Conservation (phyloP, 208 protist species). For the Acanthamoeba lenticulata region DNA sequence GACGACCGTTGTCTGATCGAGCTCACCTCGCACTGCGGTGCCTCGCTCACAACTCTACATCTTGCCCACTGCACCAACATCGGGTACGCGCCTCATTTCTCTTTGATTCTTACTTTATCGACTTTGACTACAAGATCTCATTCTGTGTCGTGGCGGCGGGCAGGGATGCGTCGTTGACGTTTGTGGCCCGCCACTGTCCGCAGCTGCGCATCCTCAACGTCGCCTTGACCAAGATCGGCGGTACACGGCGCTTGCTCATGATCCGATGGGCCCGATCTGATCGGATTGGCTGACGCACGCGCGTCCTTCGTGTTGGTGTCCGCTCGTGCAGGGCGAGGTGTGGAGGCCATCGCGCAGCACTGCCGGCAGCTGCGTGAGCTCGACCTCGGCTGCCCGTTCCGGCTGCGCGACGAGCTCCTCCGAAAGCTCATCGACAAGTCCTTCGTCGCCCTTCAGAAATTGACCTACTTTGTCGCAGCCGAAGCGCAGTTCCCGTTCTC, state of each 20-base stretch:
- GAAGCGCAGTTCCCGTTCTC: conserved; percentile 40
- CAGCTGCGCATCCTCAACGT: conserved; percentile 51
- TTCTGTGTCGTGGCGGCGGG: background rate
- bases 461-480: conserved; percentile 7
- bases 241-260: background rate
- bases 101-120: background rate
- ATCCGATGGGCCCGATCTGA: background rate
- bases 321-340: background rate
- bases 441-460: conserved; percentile 31
- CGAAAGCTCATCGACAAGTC: conserved; percentile 62
- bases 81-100: background rate
- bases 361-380: conserved; percentile 38
- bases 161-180: conserved; percentile 30
- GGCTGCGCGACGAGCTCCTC: conserved; percentile 37
- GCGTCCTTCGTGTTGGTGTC: too few species aligned
- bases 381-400: conserved; percentile 20
- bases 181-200: conserved; percentile 1
- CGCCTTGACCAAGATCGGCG: conserved; percentile 53
- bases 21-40: conserved; percentile 2
- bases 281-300: too few species aligned
- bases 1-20: conserved; percentile 33
- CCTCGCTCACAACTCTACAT: background rate
- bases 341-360: conserved; percentile 48
- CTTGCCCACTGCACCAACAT: conserved; percentile 55
- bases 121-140: background rate